Percentiles rank a stretch among this genome's conserved stretches.
Conservation (phyloP, 2,329 filamentous ascomycete genomes). For the Colletotrichum filicis region DNA sequence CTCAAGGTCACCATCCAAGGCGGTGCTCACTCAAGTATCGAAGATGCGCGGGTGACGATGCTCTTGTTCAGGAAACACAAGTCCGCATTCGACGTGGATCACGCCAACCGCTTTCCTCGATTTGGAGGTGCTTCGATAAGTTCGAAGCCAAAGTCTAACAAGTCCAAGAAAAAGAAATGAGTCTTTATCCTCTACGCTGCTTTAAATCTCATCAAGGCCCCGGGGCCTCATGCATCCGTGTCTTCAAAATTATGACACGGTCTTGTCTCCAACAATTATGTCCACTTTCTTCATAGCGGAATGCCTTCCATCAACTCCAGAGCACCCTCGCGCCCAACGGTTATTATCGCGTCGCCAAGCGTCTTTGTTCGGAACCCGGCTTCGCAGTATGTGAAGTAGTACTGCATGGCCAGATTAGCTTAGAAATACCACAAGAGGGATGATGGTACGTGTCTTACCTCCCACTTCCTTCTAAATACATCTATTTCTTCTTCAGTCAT, state of each 20-base stretch:
- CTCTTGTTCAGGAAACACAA: slow-evolving; percentile 87
- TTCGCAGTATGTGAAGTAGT: slow-evolving; percentile 82
- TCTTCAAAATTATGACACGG: background rate
- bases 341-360: slow-evolving; percentile 78
- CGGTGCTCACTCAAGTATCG: slow-evolving; percentile 73
- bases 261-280: no score
- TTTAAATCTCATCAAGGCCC: background rate
- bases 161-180: slow-evolving; percentile 54
- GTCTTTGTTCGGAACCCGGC: slow-evolving; percentile 79
- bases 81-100: slow-evolving; percentile 84
- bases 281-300: slow-evolving; percentile 60
- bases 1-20: slow-evolving; percentile 71
- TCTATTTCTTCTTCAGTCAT: slow-evolving; percentile 72
- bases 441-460: slow-evolving; percentile 54
- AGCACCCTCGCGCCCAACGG: slow-evolving; percentile 72
- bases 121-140: slow-evolving; percentile 35
- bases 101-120: slow-evolving; percentile 71
- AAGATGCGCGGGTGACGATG: slow-evolving; percentile 93
- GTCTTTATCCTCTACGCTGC: background rate
- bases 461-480: slow-evolving; percentile 78
- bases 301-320: slow-evolving; percentile 77
- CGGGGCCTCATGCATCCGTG: background rate
- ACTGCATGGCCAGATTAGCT: slow-evolving; percentile 51
- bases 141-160: slow-evolving; percentile 51
- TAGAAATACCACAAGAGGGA: slow-evolving; percentile 16